Base-by-base conservation (phyloP, 495 filamentous ascomycete genomes). In the Neurospora sp. region DNA sequence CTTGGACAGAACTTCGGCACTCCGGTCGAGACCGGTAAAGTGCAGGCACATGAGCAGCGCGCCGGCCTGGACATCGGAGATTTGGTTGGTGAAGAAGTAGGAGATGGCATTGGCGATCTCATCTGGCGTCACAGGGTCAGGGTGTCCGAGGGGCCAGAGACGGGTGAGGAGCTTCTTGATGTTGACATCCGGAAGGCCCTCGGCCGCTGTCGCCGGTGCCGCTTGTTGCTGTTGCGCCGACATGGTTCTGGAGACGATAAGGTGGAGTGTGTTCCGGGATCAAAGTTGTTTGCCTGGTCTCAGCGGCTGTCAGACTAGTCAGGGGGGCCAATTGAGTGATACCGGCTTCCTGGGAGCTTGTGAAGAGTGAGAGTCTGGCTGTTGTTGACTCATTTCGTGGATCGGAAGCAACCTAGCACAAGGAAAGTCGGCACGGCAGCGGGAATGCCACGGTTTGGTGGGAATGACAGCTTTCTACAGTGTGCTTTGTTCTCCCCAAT, bases 51-150 rank as follows among this genome's bases (percentile, higher is more conserved):
- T 97, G 23, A 99, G 84, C 16, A 99, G 86, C 38, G 93, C 90
- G 7, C 91, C 91, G 5, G 91, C 92, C 76, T 98, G 96, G 8
- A 94, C 91, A 37, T 91, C 88, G 1, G 92, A 94, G 3, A 98
- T 84, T 54, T 88, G 86, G 82, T 97, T 89, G 37, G 92, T 93
- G 79, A 98, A 98, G 79, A 97, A 95, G 76, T 92, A 85, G 4
- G 93, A 90, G 76, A 99, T 90, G 18, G 96, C 94, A 9, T 90
- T 83, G 72, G 94, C 94, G 77, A 99, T 95, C 74, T 97, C 92
- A 42, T 90, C 86, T 23, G 94, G 90, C 23, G 89, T 88, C 14
- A 94, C 90, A 0, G 88, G 85, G 40, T 88, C 84, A 39, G 74
- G 72, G 39, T 75, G 76, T 39, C 77, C 80, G 2, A 80, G 23